A percentile compares a stretch with the other conserved stretches of the same genome.
These are phyloP conservation scores for Mentha longifolia DNA, from an alignment of 257 asterid genomes.

Conservation along the genomic window DNA sequence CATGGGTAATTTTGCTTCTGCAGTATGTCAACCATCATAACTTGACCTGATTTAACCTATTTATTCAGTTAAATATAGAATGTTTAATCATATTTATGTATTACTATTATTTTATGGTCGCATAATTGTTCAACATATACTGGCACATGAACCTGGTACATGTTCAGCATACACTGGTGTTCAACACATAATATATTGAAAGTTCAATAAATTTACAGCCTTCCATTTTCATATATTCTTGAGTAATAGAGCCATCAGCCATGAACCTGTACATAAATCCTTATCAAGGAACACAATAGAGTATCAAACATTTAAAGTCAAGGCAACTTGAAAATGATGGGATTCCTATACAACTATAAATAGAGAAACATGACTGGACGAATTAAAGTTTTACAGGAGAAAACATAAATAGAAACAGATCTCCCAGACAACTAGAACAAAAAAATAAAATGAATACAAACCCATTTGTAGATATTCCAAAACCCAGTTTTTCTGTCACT, in stretches of 20 bases:
- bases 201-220: too few relatives aligned
- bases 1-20: background rate
- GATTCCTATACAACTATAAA: constrained; percentile 3
- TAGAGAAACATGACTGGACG: constrained; percentile 11
- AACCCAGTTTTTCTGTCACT: constrained; percentile 89
- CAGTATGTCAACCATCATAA: constrained; percentile 17
- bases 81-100: background rate
- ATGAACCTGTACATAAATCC: constrained; percentile 13
- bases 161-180: too few relatives aligned
- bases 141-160: too few relatives aligned
- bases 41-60: background rate
- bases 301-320: background rate
- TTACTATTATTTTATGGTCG: background rate
- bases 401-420: constrained; percentile 15
- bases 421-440: constrained; percentile 19
- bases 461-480: constrained; percentile 98
- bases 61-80: background rate
- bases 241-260: background rate
- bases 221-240: background rate
- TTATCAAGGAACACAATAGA: constrained; percentile 1
- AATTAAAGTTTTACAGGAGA: background rate
- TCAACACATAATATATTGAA: too few relatives aligned
- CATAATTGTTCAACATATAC: background rate
- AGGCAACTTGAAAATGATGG: background rate
- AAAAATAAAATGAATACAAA: constrained; percentile 34